Conservation (phyloP, 352 stramenopile species). For the Pilasporangium apinafurcum region DNA sequence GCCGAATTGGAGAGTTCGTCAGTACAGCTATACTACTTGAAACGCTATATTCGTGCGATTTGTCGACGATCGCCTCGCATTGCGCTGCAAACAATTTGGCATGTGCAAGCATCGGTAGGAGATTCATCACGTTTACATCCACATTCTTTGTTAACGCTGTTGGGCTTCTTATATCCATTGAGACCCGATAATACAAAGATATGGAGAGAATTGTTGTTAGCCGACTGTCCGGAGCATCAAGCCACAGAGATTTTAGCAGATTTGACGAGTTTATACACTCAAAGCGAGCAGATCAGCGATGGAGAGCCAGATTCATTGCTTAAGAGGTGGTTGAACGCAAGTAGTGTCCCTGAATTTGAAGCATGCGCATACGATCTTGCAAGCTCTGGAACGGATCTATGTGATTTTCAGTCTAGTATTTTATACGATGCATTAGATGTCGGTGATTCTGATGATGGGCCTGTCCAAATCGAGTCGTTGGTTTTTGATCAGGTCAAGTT, state of each 20-base stretch:
- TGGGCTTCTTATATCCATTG: constrained; percentile 57
- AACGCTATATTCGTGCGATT: constrained; percentile 63
- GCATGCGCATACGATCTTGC: constrained; percentile 33
- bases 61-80: constrained; percentile 65
- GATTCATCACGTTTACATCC: constrained; percentile 48
- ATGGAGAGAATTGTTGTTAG: constrained; percentile 58
- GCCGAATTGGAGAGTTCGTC: constrained; percentile 33
- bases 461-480: constrained; percentile 38
- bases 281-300: constrained; percentile 32
- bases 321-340: constrained; percentile 53
- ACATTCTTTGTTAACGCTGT: constrained; percentile 50
- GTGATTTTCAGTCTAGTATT: constrained; percentile 69
- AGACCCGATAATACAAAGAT: constrained; percentile 14
- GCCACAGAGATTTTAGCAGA: constrained; percentile 34
- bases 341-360: constrained; percentile 44
- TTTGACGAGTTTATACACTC: constrained; percentile 21
- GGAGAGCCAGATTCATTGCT: constrained; percentile 45
- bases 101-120: constrained; percentile 56
- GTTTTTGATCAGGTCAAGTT: constrained; percentile 73
- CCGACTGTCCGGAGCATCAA: constrained; percentile 55
- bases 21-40: constrained; percentile 58
- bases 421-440: constrained; percentile 54
- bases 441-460: constrained; percentile 7
- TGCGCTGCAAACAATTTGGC: constrained; percentile 76
- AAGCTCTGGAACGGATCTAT: constrained; percentile 38